Evolutionary conservation across 345 rosid genomes (phyloP), one percentile per base, ranked within the genome.

Genomic region (Rhizophora apiculata): DNA sequence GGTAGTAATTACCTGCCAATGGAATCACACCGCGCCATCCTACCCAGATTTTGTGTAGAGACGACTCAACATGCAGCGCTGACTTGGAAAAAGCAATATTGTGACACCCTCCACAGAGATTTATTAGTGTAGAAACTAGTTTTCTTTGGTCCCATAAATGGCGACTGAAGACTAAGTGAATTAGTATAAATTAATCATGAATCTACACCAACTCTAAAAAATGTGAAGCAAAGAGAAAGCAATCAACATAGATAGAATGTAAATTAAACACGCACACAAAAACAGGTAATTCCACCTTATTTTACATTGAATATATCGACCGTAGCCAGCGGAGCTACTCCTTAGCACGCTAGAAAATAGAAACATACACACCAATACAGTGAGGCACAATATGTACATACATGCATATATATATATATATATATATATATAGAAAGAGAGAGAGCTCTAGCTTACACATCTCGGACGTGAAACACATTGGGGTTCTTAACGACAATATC

Each of bases 401-500:
- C 4, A 61, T 10, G n/a, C 13, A 43, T 24, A 24, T 1, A 24
- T 24, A 24, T 1, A 24, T 1, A 24, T 1, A 24, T 24, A 24
- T 24, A 24, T 24, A 24, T 24, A 0, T 0, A 24, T 24, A 24
- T 0, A 39, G 11, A 10, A 2, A 39, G 46, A 39, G 46, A 43
- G 16, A 3, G 16, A 43, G 49, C 18, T 13, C 18, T 11, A 8
- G 62, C n/a, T 73, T 71, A 88, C 68, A 69, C 73, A 65, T 91
- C 95, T 1, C 89, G 79, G 64, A 94, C 98, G 52, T 84, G 93
- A 85, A 94, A 94, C 78, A 88, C 48, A 65, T 88, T 86, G 34
- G 95, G 97, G 78, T 88, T 83, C 84, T 94, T 94, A 43, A 94
- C 67, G 62, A 94, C 99, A 24, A 94, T 82, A 68, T 91, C 99